These are phyloP conservation scores for Saccharum spontaneum DNA, from an alignment of 176 grass and related monocot genomes.

Conservation along the genomic window DNA sequence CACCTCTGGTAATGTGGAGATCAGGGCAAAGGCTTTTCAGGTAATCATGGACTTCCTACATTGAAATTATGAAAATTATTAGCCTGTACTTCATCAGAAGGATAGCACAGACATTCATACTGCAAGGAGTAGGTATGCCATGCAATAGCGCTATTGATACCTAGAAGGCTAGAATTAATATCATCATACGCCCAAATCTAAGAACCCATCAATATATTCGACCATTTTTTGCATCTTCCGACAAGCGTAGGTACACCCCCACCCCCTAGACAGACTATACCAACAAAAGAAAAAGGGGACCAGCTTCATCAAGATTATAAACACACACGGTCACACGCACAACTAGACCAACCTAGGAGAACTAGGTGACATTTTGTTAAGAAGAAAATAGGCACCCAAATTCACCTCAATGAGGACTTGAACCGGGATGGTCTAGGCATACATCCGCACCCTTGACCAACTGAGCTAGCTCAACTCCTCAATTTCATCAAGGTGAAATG, in stretches of 20 bases:
- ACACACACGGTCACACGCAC: background rate
- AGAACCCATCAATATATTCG: background rate
- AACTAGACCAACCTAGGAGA: background rate
- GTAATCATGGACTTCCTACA: constrained; percentile 95
- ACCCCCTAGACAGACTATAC: background rate
- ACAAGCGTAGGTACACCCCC: background rate
- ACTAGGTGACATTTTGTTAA: background rate
- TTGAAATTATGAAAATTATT: constrained; percentile 9
- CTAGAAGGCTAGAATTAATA: background rate
- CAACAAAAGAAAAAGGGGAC: background rate
- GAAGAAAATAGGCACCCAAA: background rate
- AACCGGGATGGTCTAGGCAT: background rate
- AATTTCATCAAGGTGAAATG: background rate
- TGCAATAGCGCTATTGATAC: background rate
- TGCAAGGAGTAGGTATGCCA: background rate
- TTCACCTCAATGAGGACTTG: background rate
- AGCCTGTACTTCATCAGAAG: background rate
- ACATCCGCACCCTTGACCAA: background rate
- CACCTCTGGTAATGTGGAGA: constrained; percentile 86
- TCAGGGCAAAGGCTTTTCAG: constrained; percentile 98
- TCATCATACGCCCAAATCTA: constrained; percentile 11
- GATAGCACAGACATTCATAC: constrained; percentile 11
- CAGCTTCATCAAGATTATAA: background rate
- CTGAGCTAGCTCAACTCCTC: background rate
- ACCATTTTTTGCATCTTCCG: background rate